These are phyloP conservation scores for Debaryomycetaceae sp. DNA, from an alignment of 1,139 yeast genomes.

Conservation along the genomic window DNA sequence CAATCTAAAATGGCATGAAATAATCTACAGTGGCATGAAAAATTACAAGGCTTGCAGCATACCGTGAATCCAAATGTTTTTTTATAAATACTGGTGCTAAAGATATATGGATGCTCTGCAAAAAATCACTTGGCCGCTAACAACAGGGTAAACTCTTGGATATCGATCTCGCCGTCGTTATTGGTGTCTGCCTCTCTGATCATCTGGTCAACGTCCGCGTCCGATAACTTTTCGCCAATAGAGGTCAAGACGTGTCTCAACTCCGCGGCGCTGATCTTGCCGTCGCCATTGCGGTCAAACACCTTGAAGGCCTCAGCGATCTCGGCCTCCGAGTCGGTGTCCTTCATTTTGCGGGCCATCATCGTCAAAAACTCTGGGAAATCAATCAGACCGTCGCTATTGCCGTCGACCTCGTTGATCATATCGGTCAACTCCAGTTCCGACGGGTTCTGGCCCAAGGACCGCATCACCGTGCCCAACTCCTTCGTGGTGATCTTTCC, in stretches of 20 bases:
- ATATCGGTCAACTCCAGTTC: conserved; percentile 92
- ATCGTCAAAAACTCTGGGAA: conserved; percentile 75
- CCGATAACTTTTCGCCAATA: conserved; percentile 59
- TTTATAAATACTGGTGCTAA: no score
- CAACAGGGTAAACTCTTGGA: conserved; percentile 85
- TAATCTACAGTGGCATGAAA: no score
- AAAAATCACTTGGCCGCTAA: conserved; percentile 43
- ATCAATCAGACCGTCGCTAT: conserved; percentile 91
- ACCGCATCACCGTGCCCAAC: conserved; percentile 96
- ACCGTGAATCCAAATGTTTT: no score
- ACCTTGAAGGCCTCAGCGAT: conserved; percentile 96
- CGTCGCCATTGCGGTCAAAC: conserved; percentile 89
- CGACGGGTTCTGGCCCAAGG: conserved; percentile 92
- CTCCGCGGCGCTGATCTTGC: conserved; percentile 92
- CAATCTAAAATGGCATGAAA: no score
- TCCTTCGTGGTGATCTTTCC: conserved; percentile 93
- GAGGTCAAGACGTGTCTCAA: conserved; percentile 73
- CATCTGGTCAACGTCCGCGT: conserved; percentile 96
- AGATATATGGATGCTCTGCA: no score
- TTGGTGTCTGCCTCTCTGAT: conserved; percentile 91
- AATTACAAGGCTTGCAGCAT: no score
- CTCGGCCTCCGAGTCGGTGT: conserved; percentile 94
- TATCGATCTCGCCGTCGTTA: conserved; percentile 93
- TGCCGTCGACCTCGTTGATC: conserved; percentile 93
- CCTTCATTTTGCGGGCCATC: conserved; percentile 95